A percentile compares a stretch with the other conserved stretches of the same genome.
Evolutionary conservation across 768 basidiomycete species (phyloP).

Genomic region (Mycena pura): DNA sequence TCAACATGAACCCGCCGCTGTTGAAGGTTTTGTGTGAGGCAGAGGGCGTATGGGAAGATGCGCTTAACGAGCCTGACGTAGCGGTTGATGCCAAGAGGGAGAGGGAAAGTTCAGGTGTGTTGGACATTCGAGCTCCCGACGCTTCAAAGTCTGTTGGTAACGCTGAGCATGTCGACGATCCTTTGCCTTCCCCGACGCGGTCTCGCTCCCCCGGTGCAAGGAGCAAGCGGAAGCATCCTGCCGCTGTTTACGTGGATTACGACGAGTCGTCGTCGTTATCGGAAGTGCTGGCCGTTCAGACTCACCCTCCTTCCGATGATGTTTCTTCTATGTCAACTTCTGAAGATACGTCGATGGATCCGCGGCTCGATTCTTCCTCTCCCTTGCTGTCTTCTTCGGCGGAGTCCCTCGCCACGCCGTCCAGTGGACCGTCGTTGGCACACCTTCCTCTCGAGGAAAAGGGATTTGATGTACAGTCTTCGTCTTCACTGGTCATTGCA

Average conservation of each 20-base stretch:
- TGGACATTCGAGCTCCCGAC: slow-evolving; percentile 38
- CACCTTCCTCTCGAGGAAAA: slow-evolving; percentile 21
- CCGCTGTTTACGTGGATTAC: slow-evolving; percentile 17
- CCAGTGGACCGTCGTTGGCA: slow-evolving; percentile 20
- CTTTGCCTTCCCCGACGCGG: slow-evolving; percentile 16
- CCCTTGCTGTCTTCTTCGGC: slow-evolving; percentile 29
- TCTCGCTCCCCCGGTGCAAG: slow-evolving; percentile 23
- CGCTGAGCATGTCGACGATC: neutral
- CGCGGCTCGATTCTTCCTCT: slow-evolving; percentile 24
- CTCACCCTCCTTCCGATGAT: slow-evolving; percentile 13
- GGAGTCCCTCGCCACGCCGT: slow-evolving; percentile 26
- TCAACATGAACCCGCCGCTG: slow-evolving; percentile 79
- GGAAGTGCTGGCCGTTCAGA: slow-evolving; percentile 12
- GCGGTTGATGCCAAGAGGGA: slow-evolving; percentile 24
- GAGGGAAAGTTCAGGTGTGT: too few species aligned
- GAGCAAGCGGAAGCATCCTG: slow-evolving; percentile 18
- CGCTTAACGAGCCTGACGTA: slow-evolving; percentile 27
- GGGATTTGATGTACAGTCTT: slow-evolving; percentile 1
- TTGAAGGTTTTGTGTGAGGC: slow-evolving; percentile 78
- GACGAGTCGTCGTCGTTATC: slow-evolving; percentile 19
- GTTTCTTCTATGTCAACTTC: slow-evolving; percentile 26
- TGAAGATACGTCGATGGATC: slow-evolving; percentile 20
- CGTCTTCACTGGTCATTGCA: slow-evolving; percentile 8
- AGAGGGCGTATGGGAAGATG: slow-evolving; percentile 65
- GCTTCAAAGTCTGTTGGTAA: slow-evolving; percentile 8